phyloP scores from a whole-genome alignment of 208 protist species.

The Trypanosoma rangeli region DNA sequence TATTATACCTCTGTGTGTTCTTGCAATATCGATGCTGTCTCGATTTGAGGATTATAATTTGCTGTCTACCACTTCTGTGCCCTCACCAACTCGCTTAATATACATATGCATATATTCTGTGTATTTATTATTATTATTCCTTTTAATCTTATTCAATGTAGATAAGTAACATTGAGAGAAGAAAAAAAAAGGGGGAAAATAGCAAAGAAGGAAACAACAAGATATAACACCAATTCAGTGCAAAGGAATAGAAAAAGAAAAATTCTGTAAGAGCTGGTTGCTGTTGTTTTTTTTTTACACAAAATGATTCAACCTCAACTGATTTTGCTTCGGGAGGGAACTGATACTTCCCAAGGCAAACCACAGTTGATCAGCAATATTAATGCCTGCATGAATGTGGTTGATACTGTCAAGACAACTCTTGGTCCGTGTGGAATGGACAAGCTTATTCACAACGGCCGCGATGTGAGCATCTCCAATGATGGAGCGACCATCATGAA shows the following conservation, averaged over 20 bases:
- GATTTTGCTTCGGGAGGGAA: slow-evolving; percentile 99
- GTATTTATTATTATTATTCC: neutral
- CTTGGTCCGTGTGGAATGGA: slow-evolving; percentile 99
- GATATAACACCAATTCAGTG: neutral
- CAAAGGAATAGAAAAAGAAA: slow-evolving; percentile 24
- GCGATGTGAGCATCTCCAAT: slow-evolving; percentile 99
- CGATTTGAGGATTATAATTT: neutral
- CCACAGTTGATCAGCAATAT: slow-evolving; percentile 99
- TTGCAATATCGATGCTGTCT: neutral
- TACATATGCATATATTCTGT: neutral
- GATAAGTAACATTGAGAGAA: neutral
- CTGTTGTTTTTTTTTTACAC: neutral
- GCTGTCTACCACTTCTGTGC: neutral
- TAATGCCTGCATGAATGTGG: slow-evolving; percentile 98
- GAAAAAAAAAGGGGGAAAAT: slow-evolving; percentile 1
- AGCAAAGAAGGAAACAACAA: neutral
- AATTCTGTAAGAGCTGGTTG: neutral
- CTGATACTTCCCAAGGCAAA: slow-evolving; percentile 99
- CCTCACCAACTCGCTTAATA: neutral
- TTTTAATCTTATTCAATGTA: neutral
- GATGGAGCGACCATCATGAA: slow-evolving; percentile 99
- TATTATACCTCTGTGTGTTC: neutral
- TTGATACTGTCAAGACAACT: slow-evolving; percentile 95
- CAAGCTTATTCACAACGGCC: slow-evolving; percentile 98
- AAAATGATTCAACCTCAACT: slow-evolving; percentile 96